Conservation (phyloP, 164 flowering plant genomes). For the Vitis riparia region DNA sequence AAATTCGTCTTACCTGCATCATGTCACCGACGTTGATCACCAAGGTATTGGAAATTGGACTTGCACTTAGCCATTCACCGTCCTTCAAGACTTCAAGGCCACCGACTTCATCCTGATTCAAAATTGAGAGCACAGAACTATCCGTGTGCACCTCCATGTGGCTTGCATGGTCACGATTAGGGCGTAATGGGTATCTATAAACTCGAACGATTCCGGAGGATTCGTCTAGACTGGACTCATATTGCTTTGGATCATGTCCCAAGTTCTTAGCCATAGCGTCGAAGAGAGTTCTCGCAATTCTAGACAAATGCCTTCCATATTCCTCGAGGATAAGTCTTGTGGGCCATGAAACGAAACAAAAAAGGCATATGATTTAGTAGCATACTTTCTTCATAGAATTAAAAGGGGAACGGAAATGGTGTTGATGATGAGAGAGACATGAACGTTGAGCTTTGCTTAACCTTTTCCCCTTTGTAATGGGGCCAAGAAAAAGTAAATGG, state of each 20-base stretch:
- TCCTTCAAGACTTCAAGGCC: constrained; percentile 64
- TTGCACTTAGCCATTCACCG: constrained; percentile 41
- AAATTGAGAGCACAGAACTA: constrained; percentile 61
- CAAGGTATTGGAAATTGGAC: constrained; percentile 44
- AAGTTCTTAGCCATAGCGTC: constrained; percentile 37
- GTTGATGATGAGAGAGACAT: too few relatives aligned
- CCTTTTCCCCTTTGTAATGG: too few relatives aligned
- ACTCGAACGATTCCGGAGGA: constrained; percentile 41
- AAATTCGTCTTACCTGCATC: constrained; percentile 57
- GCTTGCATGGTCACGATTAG: background rate
- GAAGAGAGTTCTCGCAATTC: constrained; percentile 42
- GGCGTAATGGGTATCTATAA: constrained; percentile 47
- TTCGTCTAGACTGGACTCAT: constrained; percentile 26
- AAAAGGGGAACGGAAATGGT: background rate
- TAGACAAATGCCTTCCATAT: constrained; percentile 46
- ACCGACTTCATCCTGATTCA: constrained; percentile 53
- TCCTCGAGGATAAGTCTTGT: constrained; percentile 45
- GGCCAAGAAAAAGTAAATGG: too few relatives aligned
- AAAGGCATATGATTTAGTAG: background rate
- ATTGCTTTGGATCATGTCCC: constrained; percentile 15
- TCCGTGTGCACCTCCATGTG: constrained; percentile 69
- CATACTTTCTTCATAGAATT: background rate
- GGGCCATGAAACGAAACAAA: background rate
- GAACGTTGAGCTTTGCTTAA: too few relatives aligned
- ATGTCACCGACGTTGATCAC: constrained; percentile 77